A percentile compares a stretch with the other conserved stretches of the same genome.
These are phyloP conservation scores for Plantago major DNA, from an alignment of 257 asterid genomes.

Conservation along the genomic window DNA sequence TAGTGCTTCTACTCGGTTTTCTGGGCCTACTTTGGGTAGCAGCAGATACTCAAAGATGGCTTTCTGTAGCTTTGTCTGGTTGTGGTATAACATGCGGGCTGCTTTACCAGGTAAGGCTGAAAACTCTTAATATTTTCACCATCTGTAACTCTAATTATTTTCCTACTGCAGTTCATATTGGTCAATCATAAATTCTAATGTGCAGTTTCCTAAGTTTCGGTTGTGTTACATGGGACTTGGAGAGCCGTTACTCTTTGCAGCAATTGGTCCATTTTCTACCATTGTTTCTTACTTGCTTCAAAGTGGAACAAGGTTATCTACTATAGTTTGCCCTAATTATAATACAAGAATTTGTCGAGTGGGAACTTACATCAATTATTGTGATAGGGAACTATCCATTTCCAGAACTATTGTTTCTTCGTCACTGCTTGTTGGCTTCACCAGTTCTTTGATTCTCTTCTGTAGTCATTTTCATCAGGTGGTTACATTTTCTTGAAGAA, in stretches of 20 bases:
- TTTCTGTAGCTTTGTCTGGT: slow-evolving; percentile 47
- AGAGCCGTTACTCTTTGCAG: slow-evolving; percentile 9
- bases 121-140: neutral
- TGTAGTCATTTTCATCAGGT: slow-evolving; percentile 99
- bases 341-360: slow-evolving; percentile 11
- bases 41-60: slow-evolving; percentile 49
- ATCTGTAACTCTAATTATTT: neutral
- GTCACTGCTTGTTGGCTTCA: slow-evolving; percentile 77
- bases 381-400: slow-evolving; percentile 51
- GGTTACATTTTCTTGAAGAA: slow-evolving; percentile 11
- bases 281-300: slow-evolving; percentile 38
- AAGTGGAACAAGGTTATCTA: slow-evolving; percentile 48
- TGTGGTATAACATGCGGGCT: slow-evolving; percentile 69
- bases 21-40: slow-evolving; percentile 63
- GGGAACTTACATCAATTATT: slow-evolving; percentile 12
- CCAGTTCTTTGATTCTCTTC: slow-evolving; percentile 80
- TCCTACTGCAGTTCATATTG: neutral
- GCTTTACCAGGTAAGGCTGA: slow-evolving; percentile 62
- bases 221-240: slow-evolving; percentile 7
- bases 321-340: neutral
- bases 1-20: slow-evolving; percentile 63
- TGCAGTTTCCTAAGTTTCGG: slow-evolving; percentile 68
- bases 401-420: slow-evolving; percentile 60
- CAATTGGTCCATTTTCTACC: slow-evolving; percentile 9
- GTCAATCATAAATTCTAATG: neutral